A percentile compares a stretch with the other conserved stretches of the same genome.
phyloP scores from a whole-genome alignment of 202 grass and related monocot species.

The Elaeis oleifera region DNA sequence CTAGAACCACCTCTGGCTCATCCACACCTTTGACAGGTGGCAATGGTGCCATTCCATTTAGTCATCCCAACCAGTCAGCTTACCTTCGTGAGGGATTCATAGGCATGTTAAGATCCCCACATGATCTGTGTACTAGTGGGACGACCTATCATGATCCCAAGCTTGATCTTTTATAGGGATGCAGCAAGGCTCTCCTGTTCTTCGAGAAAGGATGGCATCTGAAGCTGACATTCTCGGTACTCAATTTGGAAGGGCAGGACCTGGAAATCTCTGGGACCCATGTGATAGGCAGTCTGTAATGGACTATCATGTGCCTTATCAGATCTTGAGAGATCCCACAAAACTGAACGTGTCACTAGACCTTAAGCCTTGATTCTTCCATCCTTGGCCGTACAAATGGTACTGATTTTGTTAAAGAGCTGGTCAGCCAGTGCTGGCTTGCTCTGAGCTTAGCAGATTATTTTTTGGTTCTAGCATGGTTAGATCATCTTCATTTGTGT shows the following conservation, averaged over 20 bases:
- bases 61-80: conserved; percentile 35
- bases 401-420: neutral
- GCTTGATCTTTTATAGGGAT: conserved; percentile 32
- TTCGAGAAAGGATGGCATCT: conserved; percentile 45
- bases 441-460: no score
- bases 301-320: conserved; percentile 37
- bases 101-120: conserved; percentile 32
- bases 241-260: conserved; percentile 60
- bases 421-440: no score
- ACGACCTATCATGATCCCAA: conserved; percentile 21
- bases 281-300: conserved; percentile 32
- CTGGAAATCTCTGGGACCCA: conserved; percentile 47
- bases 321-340: conserved; percentile 31
- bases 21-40: conserved; percentile 83
- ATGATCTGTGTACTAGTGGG: conserved; percentile 28
- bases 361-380: conserved; percentile 34
- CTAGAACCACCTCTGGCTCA: conserved; percentile 75
- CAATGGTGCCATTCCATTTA: conserved; percentile 64
- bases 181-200: conserved; percentile 36
- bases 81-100: conserved; percentile 50
- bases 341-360: conserved; percentile 62
- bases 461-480: no score
- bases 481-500: no score
- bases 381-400: neutral
- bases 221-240: conserved; percentile 57